Evolutionary conservation across 306 rosid genomes (phyloP), one percentile per base, ranked within the genome.

Genomic region (Trifolium subterraneum): DNA sequence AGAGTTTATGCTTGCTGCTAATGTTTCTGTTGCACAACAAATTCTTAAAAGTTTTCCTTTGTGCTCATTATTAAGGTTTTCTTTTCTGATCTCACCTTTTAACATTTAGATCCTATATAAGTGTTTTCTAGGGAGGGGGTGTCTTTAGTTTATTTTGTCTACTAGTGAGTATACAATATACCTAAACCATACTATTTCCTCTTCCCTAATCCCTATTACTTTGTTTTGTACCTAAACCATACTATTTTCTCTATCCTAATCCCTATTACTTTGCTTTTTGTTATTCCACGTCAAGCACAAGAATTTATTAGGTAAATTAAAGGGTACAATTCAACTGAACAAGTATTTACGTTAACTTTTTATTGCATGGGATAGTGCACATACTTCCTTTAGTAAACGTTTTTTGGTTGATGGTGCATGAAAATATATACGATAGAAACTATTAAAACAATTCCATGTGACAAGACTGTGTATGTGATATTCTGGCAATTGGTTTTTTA

Each of bases 1-100:
- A 90, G 99, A 94, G 90, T 94, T 94, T 83, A 94, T 94, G 99
- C 99, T 94, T 86, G 93, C 99, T 42, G 99, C 99, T 71, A 92
- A 94, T 78, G 90, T 94, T 80, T 88, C 99, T 3, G 98, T 94
- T 59, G 96, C 99, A 8, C 86, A 87, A 78, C 90, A 92, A 78
- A 92, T 94, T 75, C 98, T 94, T 41, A 76, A 88, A 68, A 88
- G 83, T 75, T 94, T 90, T 64, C 86, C 99, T 14, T 31, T 69
- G 16, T 92, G 95, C 82, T 87, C 99, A 29, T 79, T 94, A 38
- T 82, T 94, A 84, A 92, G 99, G 99, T 87, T 76, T 71, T 7
- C 39, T 78, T 52, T 62, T 70, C 52, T 73, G 31, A 36, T 71
- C 16, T 44, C 51, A 54, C 64, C 25, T 68, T 77, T 38, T 70